A percentile compares a stretch with the other conserved stretches of the same genome.
phyloP scores from a whole-genome alignment of 2,329 filamentous ascomycete species.

The Colletotrichum endophyticum region DNA sequence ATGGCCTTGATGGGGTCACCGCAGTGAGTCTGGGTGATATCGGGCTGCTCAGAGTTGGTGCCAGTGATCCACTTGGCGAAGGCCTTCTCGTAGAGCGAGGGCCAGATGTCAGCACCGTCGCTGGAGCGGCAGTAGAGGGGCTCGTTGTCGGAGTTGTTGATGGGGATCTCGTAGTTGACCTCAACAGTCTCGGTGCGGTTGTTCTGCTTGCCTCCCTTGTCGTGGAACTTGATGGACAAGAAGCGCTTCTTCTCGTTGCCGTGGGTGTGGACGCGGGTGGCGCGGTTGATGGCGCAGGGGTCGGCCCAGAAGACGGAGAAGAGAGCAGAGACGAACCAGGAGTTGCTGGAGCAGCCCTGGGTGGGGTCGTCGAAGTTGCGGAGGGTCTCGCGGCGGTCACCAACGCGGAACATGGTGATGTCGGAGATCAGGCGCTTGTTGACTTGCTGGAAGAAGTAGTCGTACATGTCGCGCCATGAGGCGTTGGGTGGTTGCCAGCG shows the following conservation, averaged over 20 bases:
- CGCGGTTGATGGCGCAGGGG: constrained; percentile 44
- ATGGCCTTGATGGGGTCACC: constrained; percentile 51
- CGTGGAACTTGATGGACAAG: constrained; percentile 42
- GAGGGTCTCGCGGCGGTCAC: constrained; percentile 21
- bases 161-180: constrained; percentile 47
- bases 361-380: constrained; percentile 45
- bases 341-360: constrained; percentile 45
- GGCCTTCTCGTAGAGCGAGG: constrained; percentile 51
- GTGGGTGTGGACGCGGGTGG: constrained; percentile 27
- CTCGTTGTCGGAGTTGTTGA: constrained; percentile 48
- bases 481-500: constrained; percentile 43
- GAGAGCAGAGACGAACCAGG: constrained; percentile 48
- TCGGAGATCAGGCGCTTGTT: constrained; percentile 36
- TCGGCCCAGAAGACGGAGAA: constrained; percentile 51
- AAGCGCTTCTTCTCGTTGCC: constrained; percentile 29
- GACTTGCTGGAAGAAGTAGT: constrained; percentile 35
- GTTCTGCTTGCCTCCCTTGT: constrained; percentile 50
- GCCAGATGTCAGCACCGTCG: constrained; percentile 47
- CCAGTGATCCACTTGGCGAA: constrained; percentile 48
- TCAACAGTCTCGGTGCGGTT: constrained; percentile 39
- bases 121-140: constrained; percentile 46
- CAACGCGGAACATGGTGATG: constrained; percentile 31
- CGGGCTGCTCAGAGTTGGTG: constrained; percentile 36
- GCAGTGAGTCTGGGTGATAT: constrained; percentile 43
- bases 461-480: constrained; percentile 45